These are phyloP conservation scores for Mrakia blollopis DNA, from an alignment of 768 basidiomycete genomes.

Conservation along the genomic window DNA sequence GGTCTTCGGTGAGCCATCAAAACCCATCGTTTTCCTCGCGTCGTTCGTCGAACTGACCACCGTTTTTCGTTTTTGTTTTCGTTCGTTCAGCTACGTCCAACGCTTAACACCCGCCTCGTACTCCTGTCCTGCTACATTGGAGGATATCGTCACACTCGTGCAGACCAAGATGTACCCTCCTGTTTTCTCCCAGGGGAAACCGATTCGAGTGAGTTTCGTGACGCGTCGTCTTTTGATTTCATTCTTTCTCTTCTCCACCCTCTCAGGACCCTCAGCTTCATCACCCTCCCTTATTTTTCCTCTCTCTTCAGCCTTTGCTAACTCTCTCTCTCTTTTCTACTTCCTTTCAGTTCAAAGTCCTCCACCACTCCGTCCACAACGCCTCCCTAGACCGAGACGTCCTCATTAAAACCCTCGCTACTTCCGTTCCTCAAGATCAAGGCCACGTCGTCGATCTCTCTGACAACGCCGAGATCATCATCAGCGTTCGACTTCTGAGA, in stretches of 20 bases:
- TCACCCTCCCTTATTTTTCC: neutral
- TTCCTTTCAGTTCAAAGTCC: conserved; percentile 3
- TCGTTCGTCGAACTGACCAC: neutral
- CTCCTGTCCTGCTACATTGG: conserved; percentile 9
- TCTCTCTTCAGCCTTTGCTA: neutral
- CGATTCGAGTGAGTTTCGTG: neutral
- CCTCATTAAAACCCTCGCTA: conserved; percentile 10
- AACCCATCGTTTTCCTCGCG: neutral
- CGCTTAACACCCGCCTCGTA: conserved; percentile 8
- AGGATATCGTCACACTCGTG: conserved; percentile 9
- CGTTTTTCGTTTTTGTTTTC: neutral
- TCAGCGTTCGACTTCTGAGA: conserved; percentile 11
- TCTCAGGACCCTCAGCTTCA: neutral
- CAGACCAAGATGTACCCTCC: conserved; percentile 18
- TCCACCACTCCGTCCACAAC: conserved; percentile 20
- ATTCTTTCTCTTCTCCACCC: neutral
- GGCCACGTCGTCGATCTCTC: conserved; percentile 23
- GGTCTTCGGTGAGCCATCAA: neutral
- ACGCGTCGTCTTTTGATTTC: neutral
- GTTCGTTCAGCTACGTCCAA: conserved; percentile 11
- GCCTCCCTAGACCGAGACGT: conserved; percentile 9
- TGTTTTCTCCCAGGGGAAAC: conserved; percentile 9
- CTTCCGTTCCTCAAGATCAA: conserved; percentile 1
- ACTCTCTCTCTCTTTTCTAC: neutral
- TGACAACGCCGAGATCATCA: neutral